Percentiles rank a stretch among this genome's conserved stretches.
These are phyloP conservation scores for Guadua angustifolia DNA, from an alignment of 176 grass and related monocot species.

Conservation along the genomic window DNA sequence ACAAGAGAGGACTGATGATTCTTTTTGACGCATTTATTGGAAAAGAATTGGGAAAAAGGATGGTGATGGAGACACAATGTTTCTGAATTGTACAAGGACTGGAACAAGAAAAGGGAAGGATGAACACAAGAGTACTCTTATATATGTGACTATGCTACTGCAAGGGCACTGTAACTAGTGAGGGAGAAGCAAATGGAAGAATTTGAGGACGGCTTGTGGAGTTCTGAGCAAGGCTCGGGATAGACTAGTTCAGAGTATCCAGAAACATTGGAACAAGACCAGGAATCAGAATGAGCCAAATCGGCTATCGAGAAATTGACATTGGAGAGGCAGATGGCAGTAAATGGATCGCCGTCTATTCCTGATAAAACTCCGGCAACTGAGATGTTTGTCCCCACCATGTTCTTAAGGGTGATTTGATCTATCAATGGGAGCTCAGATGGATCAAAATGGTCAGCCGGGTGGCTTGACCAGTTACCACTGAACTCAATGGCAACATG, in stretches of 20 bases:
- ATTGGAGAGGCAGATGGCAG: slow-evolving; percentile 73
- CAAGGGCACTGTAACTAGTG: slow-evolving; percentile 53
- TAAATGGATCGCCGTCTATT: slow-evolving; percentile 69
- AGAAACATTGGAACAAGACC: slow-evolving; percentile 78
- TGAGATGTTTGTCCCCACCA: slow-evolving; percentile 67
- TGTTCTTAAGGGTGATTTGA: slow-evolving; percentile 70
- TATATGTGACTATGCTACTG: slow-evolving; percentile 59
- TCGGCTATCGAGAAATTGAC: slow-evolving; percentile 53
- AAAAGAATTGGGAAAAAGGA: slow-evolving; percentile 55
- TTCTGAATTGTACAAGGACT: slow-evolving; percentile 52
- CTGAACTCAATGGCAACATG: slow-evolving; percentile 67
- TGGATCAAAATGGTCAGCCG: slow-evolving; percentile 61
- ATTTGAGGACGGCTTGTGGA: slow-evolving; percentile 53
- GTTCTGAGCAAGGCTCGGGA: slow-evolving; percentile 70
- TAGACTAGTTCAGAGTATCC: slow-evolving; percentile 72
- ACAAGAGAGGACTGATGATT: slow-evolving; percentile 37
- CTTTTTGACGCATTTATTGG: slow-evolving; percentile 55
- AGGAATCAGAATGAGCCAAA: slow-evolving; percentile 40
- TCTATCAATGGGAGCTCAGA: slow-evolving; percentile 58
- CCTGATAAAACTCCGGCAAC: slow-evolving; percentile 72
- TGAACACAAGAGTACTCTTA: slow-evolving; percentile 46
- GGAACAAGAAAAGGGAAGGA: slow-evolving; percentile 30
- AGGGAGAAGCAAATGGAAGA: slow-evolving; percentile 71
- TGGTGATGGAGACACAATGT: slow-evolving; percentile 44
- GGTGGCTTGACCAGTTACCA: slow-evolving; percentile 61